phyloP scores from a whole-genome alignment of 768 basidiomycete genomes.

The Boletus patriciae region DNA sequence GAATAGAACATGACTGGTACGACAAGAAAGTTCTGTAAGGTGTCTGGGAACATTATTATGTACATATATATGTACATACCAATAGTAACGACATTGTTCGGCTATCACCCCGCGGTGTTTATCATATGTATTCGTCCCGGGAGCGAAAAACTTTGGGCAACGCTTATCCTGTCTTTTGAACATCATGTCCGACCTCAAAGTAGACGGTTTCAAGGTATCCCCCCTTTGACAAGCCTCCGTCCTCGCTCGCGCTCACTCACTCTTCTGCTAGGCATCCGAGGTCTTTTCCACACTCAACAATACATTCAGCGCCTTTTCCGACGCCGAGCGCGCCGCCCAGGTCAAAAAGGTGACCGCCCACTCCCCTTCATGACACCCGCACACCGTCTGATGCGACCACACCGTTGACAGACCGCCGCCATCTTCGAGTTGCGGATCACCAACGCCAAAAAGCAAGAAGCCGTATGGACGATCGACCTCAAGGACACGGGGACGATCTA shows the following conservation, averaged over 20 bases:
- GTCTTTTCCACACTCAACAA: slow-evolving; percentile 54
- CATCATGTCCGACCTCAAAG: slow-evolving; percentile 71
- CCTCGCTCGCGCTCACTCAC: neutral
- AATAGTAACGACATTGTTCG: too few species aligned
- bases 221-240: neutral
- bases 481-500: slow-evolving; percentile 80
- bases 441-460: slow-evolving; percentile 69
- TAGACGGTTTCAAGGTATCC: slow-evolving; percentile 68
- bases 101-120: neutral
- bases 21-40: slow-evolving; percentile 13
- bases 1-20: slow-evolving; percentile 39
- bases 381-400: neutral
- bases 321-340: slow-evolving; percentile 62
- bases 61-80: too few species aligned
- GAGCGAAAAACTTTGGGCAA: neutral
- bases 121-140: slow-evolving; percentile 6
- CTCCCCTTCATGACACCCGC: neutral
- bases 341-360: slow-evolving; percentile 61
- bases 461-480: slow-evolving; percentile 88
- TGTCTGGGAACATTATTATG: neutral
- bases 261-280: slow-evolving; percentile 56
- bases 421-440: slow-evolving; percentile 84
- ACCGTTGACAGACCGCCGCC: slow-evolving; percentile 64
- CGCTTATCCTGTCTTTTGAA: too few species aligned
- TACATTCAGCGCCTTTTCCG: slow-evolving; percentile 53